Evolutionary conservation across 2,329 filamentous ascomycete genomes (phyloP), one percentile per base, ranked within the genome.

Genomic region (Elsinoe australis): DNA sequence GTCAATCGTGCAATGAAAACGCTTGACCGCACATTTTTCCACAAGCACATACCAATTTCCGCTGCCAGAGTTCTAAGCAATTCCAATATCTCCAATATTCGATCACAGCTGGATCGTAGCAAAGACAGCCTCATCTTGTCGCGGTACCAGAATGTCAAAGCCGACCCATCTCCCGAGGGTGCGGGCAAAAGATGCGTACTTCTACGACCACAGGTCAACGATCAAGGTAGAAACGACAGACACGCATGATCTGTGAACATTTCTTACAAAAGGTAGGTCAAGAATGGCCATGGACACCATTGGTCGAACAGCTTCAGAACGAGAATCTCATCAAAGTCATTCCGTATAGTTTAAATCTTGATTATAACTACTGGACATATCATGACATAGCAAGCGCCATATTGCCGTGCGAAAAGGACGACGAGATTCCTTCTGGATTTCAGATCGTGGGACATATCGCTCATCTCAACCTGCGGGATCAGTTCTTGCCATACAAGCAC

Each of bases 361-460:
- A 83, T 56, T 98, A 98, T 67, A 76, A 84, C 57, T 82, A 89
- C 66, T 96, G 88, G 87, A 83, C 73, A 44, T 90, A 94, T 63
- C 72, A 83, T 52, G 89, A 96, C 57, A 84, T 98, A 31, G 85
- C 95, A 61, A 73, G 73, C 41, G 79, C 87, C 3, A 79, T 95
- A 49, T 73, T 98, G 1, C 89, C 89, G 0, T 81, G 88, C 55
- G 82, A 85, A 50, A 80, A 87, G 39, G 73, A 85, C 18, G 81
- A 83, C 32, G 88, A 94, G 54, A 80, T 92, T 24, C 90, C 89
- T 2, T 78, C 80, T 24, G 87, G 88, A 41, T 96, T 94, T 71
- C 87, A 87, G 49, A 81, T 83, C 28, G 88, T 90, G 28, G 90
- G 92, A 15, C 90, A 96, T 58, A 82, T 96, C 44, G 90, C 88